These are phyloP conservation scores for Daldinia decipiens DNA, from an alignment of 495 filamentous ascomycete species.

Conservation along the genomic window DNA sequence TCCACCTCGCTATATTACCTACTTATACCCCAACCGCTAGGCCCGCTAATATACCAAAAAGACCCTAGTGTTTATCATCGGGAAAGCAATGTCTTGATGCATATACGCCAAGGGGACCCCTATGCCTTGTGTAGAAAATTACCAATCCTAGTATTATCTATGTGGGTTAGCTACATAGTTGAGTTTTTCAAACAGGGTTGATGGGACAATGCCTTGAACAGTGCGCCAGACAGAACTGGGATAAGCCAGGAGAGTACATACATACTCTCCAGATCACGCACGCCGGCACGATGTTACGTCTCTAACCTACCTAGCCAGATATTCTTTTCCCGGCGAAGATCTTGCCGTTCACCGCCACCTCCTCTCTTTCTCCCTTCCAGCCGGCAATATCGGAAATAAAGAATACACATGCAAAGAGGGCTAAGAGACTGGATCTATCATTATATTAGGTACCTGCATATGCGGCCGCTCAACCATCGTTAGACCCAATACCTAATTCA, in stretches of 20 bases:
- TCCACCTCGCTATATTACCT: conserved; percentile 11
- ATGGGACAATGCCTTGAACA: neutral
- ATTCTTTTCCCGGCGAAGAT: neutral
- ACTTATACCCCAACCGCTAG: conserved; percentile 4
- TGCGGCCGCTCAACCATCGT: neutral
- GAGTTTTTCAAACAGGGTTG: neutral
- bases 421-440: neutral
- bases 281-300: conserved; percentile 8
- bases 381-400: neutral
- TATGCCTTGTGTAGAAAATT: neutral
- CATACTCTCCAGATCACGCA: neutral
- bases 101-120: neutral
- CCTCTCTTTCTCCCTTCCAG: neutral
- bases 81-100: neutral
- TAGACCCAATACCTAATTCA: neutral
- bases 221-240: neutral
- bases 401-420: neutral
- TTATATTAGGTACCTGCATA: neutral
- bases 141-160: neutral
- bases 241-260: neutral
- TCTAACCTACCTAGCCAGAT: neutral
- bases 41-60: neutral
- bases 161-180: too few species aligned
- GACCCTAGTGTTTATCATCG: neutral
- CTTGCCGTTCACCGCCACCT: neutral